These are phyloP conservation scores for Dactylellina haptotyla DNA, from an alignment of 2,329 filamentous ascomycete species.

Conservation along the genomic window DNA sequence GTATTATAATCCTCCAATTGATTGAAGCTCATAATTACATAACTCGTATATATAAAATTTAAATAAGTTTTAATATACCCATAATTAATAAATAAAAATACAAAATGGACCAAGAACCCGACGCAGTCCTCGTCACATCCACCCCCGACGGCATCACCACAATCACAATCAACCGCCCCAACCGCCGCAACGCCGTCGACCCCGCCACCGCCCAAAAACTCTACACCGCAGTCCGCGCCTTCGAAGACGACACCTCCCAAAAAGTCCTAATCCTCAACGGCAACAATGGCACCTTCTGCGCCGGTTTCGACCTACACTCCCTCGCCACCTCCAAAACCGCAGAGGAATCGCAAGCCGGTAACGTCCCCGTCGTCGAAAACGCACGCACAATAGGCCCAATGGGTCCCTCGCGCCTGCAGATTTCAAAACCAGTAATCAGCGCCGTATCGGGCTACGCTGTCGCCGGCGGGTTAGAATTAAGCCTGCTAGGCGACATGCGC, in stretches of 20 bases:
- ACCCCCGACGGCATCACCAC: constrained; percentile 64
- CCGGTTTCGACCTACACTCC: constrained; percentile 79
- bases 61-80: neutral
- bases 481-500: constrained; percentile 67
- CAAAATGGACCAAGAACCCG: neutral
- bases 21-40: neutral
- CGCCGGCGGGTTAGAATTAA: constrained; percentile 67
- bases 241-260: constrained; percentile 66
- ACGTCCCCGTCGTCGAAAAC: constrained; percentile 69
- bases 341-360: constrained; percentile 74
- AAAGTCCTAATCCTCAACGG: constrained; percentile 68
- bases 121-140: constrained; percentile 4
- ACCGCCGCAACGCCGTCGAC: constrained; percentile 68
- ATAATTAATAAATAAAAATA: neutral
- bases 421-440: constrained; percentile 72
- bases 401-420: constrained; percentile 67
- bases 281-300: constrained; percentile 75
- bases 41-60: neutral
- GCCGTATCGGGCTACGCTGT: constrained; percentile 68
- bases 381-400: constrained; percentile 64
- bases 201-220: constrained; percentile 65
- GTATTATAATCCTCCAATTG: neutral
- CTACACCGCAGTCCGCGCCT: constrained; percentile 64
- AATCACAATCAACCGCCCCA: constrained; percentile 68
- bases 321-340: constrained; percentile 52